These are phyloP conservation scores for Abrus pulchellus DNA, from an alignment of 306 rosid genomes.

Conservation along the genomic window DNA sequence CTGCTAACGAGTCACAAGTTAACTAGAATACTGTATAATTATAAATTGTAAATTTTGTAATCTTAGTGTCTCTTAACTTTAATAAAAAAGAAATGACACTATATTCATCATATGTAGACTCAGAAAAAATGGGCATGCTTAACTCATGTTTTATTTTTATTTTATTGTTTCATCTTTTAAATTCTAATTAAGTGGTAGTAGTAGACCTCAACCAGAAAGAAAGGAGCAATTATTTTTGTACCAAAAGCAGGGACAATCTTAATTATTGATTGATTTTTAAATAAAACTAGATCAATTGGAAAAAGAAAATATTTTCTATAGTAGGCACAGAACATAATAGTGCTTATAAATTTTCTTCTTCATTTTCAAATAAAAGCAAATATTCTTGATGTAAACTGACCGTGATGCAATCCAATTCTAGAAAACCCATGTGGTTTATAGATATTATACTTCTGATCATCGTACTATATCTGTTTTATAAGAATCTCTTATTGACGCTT, in stretches of 20 bases:
- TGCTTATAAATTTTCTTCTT: not conserved
- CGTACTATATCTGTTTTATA: constrained; percentile 2
- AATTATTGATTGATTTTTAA: not conserved
- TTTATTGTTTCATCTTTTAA: not conserved
- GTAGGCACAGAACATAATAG: constrained; percentile 13
- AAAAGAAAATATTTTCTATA: not conserved
- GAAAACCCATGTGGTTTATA: constrained; percentile 13
- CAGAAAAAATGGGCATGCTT: not conserved
- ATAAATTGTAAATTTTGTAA: constrained; percentile 27
- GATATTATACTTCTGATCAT: not conserved
- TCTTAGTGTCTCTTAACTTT: constrained; percentile 10
- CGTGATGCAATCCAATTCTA: constrained; percentile 15
- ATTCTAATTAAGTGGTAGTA: not conserved
- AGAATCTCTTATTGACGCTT: constrained; percentile 14
- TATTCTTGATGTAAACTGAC: constrained; percentile 4
- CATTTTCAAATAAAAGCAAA: constrained; percentile 33
- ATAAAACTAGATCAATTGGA: constrained; percentile 1
- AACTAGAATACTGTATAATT: constrained; percentile 20
- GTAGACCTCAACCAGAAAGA: not conserved
- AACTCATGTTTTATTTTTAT: constrained; percentile 10
- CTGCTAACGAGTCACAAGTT: constrained; percentile 11
- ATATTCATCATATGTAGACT: not conserved
- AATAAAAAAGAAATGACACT: not conserved
- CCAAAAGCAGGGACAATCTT: constrained; percentile 12
- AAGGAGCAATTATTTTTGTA: constrained; percentile 1